A percentile compares a stretch with the other conserved stretches of the same genome.
phyloP scores from a whole-genome alignment of 2,329 filamentous ascomycete species.

The Penicillium freii region DNA sequence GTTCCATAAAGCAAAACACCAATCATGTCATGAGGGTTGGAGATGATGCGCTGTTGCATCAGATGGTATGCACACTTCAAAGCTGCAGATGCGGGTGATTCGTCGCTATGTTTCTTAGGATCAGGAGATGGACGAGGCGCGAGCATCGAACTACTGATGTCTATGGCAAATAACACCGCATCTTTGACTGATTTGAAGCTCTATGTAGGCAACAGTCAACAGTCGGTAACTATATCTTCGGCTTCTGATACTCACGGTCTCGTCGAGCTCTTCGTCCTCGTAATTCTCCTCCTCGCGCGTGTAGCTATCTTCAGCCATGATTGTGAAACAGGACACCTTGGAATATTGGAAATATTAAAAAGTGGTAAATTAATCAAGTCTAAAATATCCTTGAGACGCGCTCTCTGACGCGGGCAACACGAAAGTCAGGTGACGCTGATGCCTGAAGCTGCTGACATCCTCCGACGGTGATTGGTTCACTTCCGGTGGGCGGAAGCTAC shows the following conservation, averaged over 20 bases:
- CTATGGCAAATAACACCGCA: conserved; percentile 95
- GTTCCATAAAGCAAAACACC: conserved; percentile 91
- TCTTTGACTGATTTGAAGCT: conserved; percentile 91
- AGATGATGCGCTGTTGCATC: conserved; percentile 98
- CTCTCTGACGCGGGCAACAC: conserved; percentile 26
- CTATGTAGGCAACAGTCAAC: conserved; percentile 44
- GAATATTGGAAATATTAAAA: background rate
- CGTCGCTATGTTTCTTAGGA: conserved; percentile 73
- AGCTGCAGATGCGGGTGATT: conserved; percentile 77
- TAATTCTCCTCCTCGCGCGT: conserved; percentile 41
- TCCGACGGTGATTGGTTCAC: conserved; percentile 29
- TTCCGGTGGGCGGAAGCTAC: background rate
- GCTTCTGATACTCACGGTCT: conserved; percentile 36
- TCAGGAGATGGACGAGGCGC: conserved; percentile 60
- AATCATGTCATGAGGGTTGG: conserved; percentile 95
- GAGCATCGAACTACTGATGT: conserved; percentile 87
- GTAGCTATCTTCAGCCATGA: conserved; percentile 40
- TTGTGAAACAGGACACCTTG: conserved; percentile 1
- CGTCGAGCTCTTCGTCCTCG: conserved; percentile 50
- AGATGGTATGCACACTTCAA: conserved; percentile 91
- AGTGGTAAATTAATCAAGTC: background rate
- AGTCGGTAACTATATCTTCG: conserved; percentile 1
- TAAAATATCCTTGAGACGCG: conserved; percentile 29
- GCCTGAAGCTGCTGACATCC: conserved; percentile 30
- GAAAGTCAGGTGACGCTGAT: conserved; percentile 34